These are phyloP conservation scores for Tylopilus cervinicoccineus DNA, from an alignment of 768 basidiomycete species.

Conservation along the genomic window DNA sequence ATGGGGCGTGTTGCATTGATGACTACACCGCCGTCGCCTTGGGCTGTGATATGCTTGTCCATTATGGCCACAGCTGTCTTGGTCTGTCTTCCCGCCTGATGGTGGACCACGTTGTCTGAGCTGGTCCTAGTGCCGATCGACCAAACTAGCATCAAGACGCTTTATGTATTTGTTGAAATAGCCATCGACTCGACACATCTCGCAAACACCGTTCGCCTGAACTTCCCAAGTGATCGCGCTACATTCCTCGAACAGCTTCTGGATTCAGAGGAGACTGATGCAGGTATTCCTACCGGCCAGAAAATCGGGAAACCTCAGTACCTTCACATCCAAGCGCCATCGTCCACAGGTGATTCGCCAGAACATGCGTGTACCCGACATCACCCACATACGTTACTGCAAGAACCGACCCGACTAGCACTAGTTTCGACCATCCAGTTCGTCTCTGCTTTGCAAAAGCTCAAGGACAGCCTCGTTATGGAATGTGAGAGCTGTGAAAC, in stretches of 20 bases:
- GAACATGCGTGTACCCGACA: slow-evolving; percentile 10
- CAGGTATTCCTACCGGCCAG: slow-evolving; percentile 45
- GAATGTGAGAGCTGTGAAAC: slow-evolving; percentile 28
- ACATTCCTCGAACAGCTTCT: slow-evolving; percentile 64
- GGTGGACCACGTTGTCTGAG: slow-evolving; percentile 3
- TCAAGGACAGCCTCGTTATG: slow-evolving; percentile 71
- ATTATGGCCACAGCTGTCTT: slow-evolving; percentile 97
- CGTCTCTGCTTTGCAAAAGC: slow-evolving; percentile 82
- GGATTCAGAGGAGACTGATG: slow-evolving; percentile 46
- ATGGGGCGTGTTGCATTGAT: slow-evolving; percentile 98
- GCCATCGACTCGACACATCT: slow-evolving; percentile 86
- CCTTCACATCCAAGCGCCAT: slow-evolving; percentile 58
- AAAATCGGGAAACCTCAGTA: slow-evolving; percentile 37
- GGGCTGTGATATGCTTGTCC: slow-evolving; percentile 97
- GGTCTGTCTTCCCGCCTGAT: slow-evolving; percentile 46
- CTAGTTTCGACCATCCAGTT: slow-evolving; percentile 98
- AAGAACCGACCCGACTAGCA: slow-evolving; percentile 65
- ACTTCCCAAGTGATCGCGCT: slow-evolving; percentile 76
- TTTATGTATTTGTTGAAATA: slow-evolving; percentile 98
- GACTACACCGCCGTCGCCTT: slow-evolving; percentile 95
- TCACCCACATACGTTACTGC: slow-evolving; percentile 11
- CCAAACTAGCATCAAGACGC: slow-evolving; percentile 87
- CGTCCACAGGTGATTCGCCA: neutral
- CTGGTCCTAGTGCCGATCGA: slow-evolving; percentile 79
- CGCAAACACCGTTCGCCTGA: slow-evolving; percentile 76